phyloP scores from a whole-genome alignment of 495 filamentous ascomycete species.

The Filosporella fistucella region DNA sequence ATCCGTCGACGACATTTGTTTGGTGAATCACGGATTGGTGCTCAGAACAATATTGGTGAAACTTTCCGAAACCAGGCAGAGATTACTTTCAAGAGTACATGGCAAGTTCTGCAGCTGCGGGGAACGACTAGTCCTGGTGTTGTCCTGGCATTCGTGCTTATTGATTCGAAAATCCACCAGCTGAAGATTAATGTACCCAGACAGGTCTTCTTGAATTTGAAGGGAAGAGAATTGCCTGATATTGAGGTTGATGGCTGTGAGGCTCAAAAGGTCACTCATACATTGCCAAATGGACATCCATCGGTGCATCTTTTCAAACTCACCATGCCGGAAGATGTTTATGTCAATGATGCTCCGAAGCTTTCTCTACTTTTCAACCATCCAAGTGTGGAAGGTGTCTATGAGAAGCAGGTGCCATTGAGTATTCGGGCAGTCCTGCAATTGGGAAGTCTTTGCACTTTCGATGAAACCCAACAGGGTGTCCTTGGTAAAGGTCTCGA shows the following conservation, averaged over 20 bases:
- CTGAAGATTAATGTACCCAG: conserved; percentile 87
- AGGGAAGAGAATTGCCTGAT: conserved; percentile 78
- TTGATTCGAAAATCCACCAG: conserved; percentile 83
- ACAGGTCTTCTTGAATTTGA: conserved; percentile 87
- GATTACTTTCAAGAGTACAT: conserved; percentile 81
- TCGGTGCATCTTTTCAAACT: conserved; percentile 94
- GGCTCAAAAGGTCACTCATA: conserved; percentile 88
- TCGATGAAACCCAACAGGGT: conserved; percentile 84
- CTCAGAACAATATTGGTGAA: conserved; percentile 72
- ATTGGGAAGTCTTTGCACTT: conserved; percentile 89
- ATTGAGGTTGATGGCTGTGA: conserved; percentile 82
- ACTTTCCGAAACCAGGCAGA: conserved; percentile 91
- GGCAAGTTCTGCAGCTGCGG: conserved; percentile 88
- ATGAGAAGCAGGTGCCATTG: conserved; percentile 87
- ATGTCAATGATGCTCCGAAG: conserved; percentile 76
- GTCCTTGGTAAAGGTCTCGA: conserved; percentile 92
- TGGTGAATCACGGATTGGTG: conserved; percentile 68
- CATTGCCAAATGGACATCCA: conserved; percentile 89
- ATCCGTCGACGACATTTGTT: conserved; percentile 87
- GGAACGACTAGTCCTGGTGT: conserved; percentile 78
- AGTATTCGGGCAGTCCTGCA: conserved; percentile 80
- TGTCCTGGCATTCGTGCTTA: conserved; percentile 84
- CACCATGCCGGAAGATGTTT: conserved; percentile 81
- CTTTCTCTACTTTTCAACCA: conserved; percentile 82
- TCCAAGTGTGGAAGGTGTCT: conserved; percentile 91